A percentile compares a stretch with the other conserved stretches of the same genome.
These are phyloP conservation scores for Saccharomycopsis sp. DNA, from an alignment of 805 yeast genomes.

Conservation along the genomic window DNA sequence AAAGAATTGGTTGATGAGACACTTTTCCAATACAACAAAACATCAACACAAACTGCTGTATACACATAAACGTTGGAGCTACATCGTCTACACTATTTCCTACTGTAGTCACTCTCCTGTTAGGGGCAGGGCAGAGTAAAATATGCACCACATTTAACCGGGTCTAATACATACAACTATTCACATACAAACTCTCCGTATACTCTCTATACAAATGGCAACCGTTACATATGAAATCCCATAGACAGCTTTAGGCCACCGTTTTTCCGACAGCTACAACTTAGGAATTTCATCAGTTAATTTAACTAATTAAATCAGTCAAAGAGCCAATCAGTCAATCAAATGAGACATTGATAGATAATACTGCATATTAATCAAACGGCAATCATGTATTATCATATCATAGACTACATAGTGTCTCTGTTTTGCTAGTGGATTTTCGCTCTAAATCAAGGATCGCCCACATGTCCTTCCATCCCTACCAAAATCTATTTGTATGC, in stretches of 20 bases:
- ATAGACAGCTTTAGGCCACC: neutral
- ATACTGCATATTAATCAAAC: neutral
- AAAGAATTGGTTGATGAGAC: neutral
- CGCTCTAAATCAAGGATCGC: neutral
- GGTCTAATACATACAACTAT: neutral
- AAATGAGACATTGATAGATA: neutral
- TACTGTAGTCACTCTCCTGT: no score
- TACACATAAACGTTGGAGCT: neutral
- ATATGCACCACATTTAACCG: neutral
- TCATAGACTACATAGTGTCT: neutral
- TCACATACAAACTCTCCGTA: neutral
- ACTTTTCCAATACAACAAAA: neutral
- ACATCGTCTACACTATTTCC: no score
- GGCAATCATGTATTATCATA: neutral
- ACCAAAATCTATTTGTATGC: neutral
- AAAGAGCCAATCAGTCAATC: neutral
- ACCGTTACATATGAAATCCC: neutral
- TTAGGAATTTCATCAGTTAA: neutral
- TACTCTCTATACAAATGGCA: neutral
- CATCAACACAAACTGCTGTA: neutral
- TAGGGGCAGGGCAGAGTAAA: no score
- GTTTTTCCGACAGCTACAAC: neutral
- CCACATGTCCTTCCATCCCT: neutral
- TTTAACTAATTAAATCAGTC: neutral
- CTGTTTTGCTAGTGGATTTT: neutral